These are phyloP conservation scores for Gossypium mustelinum DNA, from an alignment of 345 rosid species.

Conservation along the genomic window DNA sequence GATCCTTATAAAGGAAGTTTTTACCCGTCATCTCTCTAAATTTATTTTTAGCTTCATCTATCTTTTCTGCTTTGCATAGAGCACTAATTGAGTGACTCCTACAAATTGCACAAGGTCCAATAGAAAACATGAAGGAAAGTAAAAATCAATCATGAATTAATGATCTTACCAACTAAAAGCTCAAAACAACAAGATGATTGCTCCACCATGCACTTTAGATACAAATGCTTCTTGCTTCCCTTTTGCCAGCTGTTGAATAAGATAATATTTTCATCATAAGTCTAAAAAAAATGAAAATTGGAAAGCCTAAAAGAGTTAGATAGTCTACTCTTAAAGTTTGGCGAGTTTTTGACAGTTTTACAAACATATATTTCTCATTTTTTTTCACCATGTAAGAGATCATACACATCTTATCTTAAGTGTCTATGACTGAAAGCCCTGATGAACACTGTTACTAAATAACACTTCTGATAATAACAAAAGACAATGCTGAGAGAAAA, in stretches of 20 bases:
- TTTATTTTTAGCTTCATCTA: too few species aligned
- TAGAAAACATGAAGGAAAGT: constrained; percentile 6
- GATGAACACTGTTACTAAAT: not conserved
- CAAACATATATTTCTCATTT: not conserved
- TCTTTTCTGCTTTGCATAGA: too few species aligned
- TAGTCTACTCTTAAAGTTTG: not conserved
- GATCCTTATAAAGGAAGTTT: too few species aligned
- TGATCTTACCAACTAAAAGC: constrained; percentile 5
- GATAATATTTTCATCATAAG: constrained; percentile 1
- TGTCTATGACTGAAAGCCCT: not conserved
- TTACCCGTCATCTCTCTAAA: too few species aligned
- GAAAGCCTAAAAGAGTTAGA: not conserved
- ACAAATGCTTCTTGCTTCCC: not conserved
- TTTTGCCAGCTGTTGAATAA: constrained; percentile 5
- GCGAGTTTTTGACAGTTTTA: not conserved
- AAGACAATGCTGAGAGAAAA: not conserved
- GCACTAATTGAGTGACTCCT: not conserved
- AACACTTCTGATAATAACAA: constrained; percentile 3
- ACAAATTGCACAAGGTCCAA: constrained; percentile 5
- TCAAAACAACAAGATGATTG: constrained; percentile 6
- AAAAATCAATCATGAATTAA: not conserved
- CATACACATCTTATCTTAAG: not conserved
- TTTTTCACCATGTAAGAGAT: not conserved
- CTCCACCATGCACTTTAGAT: not conserved
- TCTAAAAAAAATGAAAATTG: not conserved